Percentiles rank a stretch among this genome's conserved stretches.
phyloP scores from a whole-genome alignment of 305 asterid species.

The Fraxinus latifolia region DNA sequence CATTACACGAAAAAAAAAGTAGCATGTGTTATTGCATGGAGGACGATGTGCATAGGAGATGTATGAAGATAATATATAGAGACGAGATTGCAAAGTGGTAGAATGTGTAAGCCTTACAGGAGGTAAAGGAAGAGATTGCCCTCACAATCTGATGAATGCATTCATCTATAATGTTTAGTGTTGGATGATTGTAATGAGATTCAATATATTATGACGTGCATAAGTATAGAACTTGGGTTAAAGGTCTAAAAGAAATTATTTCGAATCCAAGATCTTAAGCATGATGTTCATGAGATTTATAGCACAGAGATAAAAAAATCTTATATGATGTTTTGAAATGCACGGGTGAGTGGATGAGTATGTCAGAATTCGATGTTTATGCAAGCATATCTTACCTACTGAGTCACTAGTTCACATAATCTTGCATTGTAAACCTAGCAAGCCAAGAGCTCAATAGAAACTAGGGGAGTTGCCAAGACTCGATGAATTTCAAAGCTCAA shows the following conservation, averaged over 20 bases:
- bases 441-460: neutral
- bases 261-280: neutral
- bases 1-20: neutral
- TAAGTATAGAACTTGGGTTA: neutral
- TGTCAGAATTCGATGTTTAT: neutral
- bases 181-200: neutral
- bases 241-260: neutral
- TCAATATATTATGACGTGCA: neutral
- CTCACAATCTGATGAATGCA: neutral
- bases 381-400: neutral
- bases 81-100: neutral
- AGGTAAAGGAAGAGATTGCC: neutral
- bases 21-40: neutral
- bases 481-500: neutral
- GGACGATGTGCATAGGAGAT: neutral
- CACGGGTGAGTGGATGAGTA: neutral
- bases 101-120: neutral
- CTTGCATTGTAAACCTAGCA: neutral
- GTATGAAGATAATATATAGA: neutral
- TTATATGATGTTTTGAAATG: neutral
- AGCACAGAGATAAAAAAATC: neutral
- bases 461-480: neutral
- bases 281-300: neutral
- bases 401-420: neutral
- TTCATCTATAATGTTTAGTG: neutral